phyloP scores from a whole-genome alignment of 1,139 yeast species.

The Hanseniaspora gamundiae region DNA sequence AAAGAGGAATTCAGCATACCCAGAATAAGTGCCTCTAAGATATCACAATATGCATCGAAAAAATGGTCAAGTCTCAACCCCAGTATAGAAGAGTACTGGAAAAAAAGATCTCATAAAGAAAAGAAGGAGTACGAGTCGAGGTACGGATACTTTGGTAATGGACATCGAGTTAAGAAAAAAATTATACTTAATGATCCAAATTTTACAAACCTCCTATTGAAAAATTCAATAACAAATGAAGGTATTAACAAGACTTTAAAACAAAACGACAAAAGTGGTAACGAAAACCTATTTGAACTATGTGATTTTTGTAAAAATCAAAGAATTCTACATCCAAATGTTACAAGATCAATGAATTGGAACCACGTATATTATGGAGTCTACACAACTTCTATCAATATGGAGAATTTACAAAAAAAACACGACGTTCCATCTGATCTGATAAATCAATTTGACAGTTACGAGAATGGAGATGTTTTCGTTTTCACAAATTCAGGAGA shows the following conservation, averaged over 20 bases:
- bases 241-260: neutral
- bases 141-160: neutral
- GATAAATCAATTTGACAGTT: neutral
- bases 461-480: neutral
- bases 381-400: neutral
- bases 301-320: neutral
- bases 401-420: neutral
- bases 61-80: neutral
- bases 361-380: neutral
- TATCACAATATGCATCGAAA: neutral
- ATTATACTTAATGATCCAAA: neutral
- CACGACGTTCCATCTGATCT: neutral
- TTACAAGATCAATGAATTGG: neutral
- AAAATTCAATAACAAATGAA: neutral
- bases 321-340: neutral
- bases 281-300: neutral
- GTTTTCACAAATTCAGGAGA: neutral
- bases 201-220: too few species aligned
- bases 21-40: neutral
- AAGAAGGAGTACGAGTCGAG: neutral
- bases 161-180: neutral
- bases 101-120: neutral
- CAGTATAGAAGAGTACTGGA: neutral
- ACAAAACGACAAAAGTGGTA: neutral
- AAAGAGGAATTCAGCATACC: neutral